Evolutionary conservation across 179 eudicot genomes (phyloP), one percentile per base, ranked within the genome.

Genomic region (Sideroxylon spinosum): DNA sequence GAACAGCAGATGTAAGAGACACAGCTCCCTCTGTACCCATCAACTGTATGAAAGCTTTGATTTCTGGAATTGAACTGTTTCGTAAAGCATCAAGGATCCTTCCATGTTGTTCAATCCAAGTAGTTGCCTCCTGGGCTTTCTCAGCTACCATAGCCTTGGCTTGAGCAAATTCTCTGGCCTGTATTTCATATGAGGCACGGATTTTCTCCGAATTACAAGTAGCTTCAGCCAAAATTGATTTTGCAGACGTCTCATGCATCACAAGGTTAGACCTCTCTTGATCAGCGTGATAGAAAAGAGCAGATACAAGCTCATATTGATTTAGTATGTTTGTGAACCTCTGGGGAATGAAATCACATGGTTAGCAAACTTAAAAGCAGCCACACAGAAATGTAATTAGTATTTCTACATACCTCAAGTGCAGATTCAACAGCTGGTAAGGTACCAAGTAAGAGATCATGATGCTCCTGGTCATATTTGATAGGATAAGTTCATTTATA

Each of bases 71-170:
- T 52, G 91, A 89, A 85, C 89, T 89, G 84, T 87, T 89, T 78
- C 97, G 86, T 78, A 96, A 83, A 84, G 97, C 92, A 89, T 96
- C 99, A 83, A 96, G 88, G 84, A 90, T 72, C 84, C 88, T 90
- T 78, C 97, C 93, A 85, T 92, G 99, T 80, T 92, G 90, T 85
- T 96, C 98, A 79, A 94, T 83, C 99, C 99, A 96, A 64, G 84
- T 77, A 61, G 95, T 77, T 82, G 94, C 97, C 80, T 91, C 97
- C 82, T 86, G 90, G 50, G 90, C 93, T 84, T 90, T 96, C 82
- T 96, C 99, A 68, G 89, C 82, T 75, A 90, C 88, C 72, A 78
- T 73, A 25, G 89, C 86, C 86, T 96, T 93, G 53, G 93, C 97
- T 89, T 94, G 97, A 85, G 91, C 76, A 78, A 92, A 92, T 80